phyloP scores from a whole-genome alignment of 495 filamentous ascomycete species.

The Neurospora sp. region DNA sequence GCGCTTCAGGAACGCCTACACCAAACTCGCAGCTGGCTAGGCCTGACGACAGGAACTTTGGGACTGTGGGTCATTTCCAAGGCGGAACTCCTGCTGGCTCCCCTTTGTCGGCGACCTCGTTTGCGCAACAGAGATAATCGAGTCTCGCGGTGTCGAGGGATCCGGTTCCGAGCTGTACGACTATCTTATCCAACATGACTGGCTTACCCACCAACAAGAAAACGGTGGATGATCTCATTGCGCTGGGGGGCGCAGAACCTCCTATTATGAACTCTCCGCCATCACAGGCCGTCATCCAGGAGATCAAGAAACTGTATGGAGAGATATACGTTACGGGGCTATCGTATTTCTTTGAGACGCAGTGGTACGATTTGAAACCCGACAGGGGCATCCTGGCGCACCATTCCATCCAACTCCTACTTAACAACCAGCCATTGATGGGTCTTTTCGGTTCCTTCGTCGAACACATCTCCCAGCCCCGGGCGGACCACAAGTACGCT shows the following conservation, averaged over 20 bases:
- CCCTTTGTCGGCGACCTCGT: background rate
- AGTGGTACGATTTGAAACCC: slow-evolving; percentile 59
- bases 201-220: slow-evolving; percentile 53
- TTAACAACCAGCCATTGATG: slow-evolving; percentile 48
- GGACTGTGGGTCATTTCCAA: background rate
- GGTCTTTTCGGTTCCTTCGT: slow-evolving; percentile 55
- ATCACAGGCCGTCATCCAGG: slow-evolving; percentile 46
- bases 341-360: slow-evolving; percentile 72
- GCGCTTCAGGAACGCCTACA: slow-evolving; percentile 23
- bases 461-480: slow-evolving; percentile 38
- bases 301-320: slow-evolving; percentile 64
- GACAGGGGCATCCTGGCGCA: slow-evolving; percentile 10
- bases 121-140: background rate
- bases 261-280: slow-evolving; percentile 46
- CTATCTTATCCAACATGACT: background rate
- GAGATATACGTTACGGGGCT: slow-evolving; percentile 70
- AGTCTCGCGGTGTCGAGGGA: background rate
- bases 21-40: slow-evolving; percentile 29
- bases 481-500: slow-evolving; percentile 47
- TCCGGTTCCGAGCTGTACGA: background rate
- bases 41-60: slow-evolving; percentile 9
- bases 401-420: slow-evolving; percentile 29
- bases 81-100: background rate
- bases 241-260: slow-evolving; percentile 52
- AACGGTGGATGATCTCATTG: slow-evolving; percentile 66